Percentiles rank a stretch among this genome's conserved stretches.
phyloP scores from a whole-genome alignment of 208 protist species.

The Trypanosoma brucei region DNA sequence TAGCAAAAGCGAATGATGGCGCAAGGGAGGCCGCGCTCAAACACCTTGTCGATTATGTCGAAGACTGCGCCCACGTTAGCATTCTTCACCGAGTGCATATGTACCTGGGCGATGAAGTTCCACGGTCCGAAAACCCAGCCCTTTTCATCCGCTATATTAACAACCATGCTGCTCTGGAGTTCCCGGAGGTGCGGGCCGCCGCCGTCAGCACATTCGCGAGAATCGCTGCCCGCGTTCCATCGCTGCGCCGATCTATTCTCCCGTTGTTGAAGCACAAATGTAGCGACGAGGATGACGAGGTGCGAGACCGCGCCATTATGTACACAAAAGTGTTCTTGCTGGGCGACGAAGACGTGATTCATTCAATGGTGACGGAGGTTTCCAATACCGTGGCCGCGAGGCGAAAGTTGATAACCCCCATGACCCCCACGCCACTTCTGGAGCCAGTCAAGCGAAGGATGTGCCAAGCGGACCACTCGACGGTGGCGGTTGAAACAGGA shows the following conservation, averaged over 20 bases:
- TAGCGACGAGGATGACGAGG: conserved; percentile 97
- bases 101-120: conserved; percentile 96
- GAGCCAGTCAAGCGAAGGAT: too few species aligned
- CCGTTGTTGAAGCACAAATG: conserved; percentile 89
- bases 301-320: conserved; percentile 95
- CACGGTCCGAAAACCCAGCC: conserved; percentile 70
- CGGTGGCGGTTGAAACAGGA: background rate
- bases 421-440: too few species aligned
- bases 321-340: conserved; percentile 87
- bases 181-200: conserved; percentile 90
- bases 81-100: conserved; percentile 95
- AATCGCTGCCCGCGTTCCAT: conserved; percentile 89
- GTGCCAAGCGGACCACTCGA: background rate
- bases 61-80: conserved; percentile 97
- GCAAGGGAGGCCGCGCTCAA: conserved; percentile 89
- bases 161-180: conserved; percentile 96
- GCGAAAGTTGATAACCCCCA: conserved; percentile 19
- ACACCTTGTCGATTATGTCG: conserved; percentile 98
- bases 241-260: conserved; percentile 86
- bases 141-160: conserved; percentile 96
- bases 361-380: conserved; percentile 65
- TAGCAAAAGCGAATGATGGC: conserved; percentile 88
- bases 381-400: conserved; percentile 43
- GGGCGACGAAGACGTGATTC: conserved; percentile 64
- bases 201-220: conserved; percentile 97